phyloP scores from a whole-genome alignment of 345 rosid genomes.

The Populus tremula region DNA sequence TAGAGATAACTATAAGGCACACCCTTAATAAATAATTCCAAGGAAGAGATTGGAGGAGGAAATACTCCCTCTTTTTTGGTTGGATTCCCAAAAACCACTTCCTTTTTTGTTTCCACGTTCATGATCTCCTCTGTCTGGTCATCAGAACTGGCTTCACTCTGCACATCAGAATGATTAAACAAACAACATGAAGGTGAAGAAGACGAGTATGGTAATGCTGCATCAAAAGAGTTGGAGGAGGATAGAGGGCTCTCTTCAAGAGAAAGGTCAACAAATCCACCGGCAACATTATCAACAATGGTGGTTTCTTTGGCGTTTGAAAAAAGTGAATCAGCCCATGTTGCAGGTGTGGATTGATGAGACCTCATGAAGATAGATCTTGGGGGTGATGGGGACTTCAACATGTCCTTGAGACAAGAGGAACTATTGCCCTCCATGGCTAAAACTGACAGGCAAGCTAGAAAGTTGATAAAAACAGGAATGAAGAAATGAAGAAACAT shows the following conservation, averaged over 20 bases:
- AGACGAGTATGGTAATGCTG: background rate
- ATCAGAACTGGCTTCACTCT: background rate
- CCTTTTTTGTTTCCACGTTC: background rate
- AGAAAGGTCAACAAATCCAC: background rate
- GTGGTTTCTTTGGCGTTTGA: background rate
- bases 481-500: background rate
- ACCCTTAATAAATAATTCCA: background rate
- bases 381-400: background rate
- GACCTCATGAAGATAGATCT: background rate
- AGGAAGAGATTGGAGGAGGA: conserved; percentile 19
- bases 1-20: background rate
- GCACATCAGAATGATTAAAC: background rate
- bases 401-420: background rate
- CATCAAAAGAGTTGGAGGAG: background rate
- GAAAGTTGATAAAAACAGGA: conserved; percentile 1
- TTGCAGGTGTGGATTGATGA: background rate
- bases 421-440: background rate
- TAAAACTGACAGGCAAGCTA: background rate
- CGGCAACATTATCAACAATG: background rate
- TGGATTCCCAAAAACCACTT: background rate
- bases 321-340: background rate
- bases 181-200: background rate
- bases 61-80: background rate
- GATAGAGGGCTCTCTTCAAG: background rate
- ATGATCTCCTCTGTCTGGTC: background rate